Percentiles rank a stretch among this genome's conserved stretches.
Conservation (phyloP, 2,329 filamentous ascomycete genomes). For the Colletotrichum navitas region DNA sequence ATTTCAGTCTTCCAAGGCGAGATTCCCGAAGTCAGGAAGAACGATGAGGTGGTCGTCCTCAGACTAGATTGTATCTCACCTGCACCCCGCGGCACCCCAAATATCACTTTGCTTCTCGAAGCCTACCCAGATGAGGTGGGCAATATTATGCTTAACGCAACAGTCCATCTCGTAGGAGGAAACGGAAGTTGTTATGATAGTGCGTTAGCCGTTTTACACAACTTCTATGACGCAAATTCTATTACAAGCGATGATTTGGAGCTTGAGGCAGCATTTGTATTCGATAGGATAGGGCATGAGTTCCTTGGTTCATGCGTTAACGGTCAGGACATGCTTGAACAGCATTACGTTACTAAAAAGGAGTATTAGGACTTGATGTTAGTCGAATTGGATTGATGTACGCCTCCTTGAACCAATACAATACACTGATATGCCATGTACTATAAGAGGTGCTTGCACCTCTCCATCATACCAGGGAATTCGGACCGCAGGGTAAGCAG, state of each 20-base stretch:
- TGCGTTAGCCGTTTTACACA: neutral
- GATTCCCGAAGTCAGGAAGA: neutral
- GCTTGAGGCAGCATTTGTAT: conserved; percentile 9
- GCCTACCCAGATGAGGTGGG: neutral
- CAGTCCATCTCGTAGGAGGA: neutral
- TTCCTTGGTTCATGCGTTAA: neutral
- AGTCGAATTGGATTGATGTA: no score
- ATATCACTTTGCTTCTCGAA: neutral
- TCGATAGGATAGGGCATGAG: neutral
- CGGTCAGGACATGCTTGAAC: neutral
- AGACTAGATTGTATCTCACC: conserved; percentile 3
- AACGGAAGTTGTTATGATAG: neutral
- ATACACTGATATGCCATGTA: neutral
- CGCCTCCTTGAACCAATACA: neutral
- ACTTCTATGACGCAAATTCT: neutral
- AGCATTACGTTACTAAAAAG: neutral
- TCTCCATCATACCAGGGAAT: no score
- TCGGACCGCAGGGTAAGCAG: neutral
- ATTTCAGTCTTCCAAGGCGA: conserved; percentile 16
- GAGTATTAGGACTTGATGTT: neutral
- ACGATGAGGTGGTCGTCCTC: neutral
- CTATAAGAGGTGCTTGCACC: no score
- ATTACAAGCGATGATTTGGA: neutral
- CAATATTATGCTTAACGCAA: neutral
- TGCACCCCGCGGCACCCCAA: neutral